Evolutionary conservation across 1,139 yeast genomes (phyloP).

Genomic region (Spencermartinsiella ligniputridi): DNA sequence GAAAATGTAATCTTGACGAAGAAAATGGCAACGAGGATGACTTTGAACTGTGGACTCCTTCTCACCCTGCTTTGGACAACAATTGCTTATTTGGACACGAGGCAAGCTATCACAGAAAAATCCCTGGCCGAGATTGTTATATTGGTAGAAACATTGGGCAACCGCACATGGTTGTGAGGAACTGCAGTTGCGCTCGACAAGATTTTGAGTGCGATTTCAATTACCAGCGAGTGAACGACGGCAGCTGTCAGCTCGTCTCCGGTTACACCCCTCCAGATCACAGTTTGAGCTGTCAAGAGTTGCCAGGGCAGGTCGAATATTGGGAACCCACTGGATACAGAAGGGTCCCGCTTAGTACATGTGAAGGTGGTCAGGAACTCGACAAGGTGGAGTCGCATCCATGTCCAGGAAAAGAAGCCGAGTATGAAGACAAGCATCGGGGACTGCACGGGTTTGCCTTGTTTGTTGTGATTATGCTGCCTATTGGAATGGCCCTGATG

Average conservation of each 20-base stretch:
- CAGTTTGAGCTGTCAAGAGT: conserved; percentile 54
- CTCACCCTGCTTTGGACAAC: conserved; percentile 54
- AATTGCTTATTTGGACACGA: conserved; percentile 89
- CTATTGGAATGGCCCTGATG: conserved; percentile 51
- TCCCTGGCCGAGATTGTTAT: conserved; percentile 63
- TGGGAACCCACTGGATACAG: conserved; percentile 81
- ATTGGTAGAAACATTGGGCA: conserved; percentile 53
- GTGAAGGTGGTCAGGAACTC: conserved; percentile 64
- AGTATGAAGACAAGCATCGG: conserved; percentile 57
- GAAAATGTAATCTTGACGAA: conserved; percentile 69
- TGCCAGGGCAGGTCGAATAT: conserved; percentile 57
- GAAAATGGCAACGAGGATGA: conserved; percentile 56
- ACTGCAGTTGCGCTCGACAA: conserved; percentile 79
- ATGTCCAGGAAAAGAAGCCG: conserved; percentile 83
- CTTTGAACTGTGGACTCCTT: conserved; percentile 79
- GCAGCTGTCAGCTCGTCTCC: conserved; percentile 76
- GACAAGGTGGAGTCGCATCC: conserved; percentile 65
- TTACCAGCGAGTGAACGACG: conserved; percentile 64
- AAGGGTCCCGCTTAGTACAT: conserved; percentile 66
- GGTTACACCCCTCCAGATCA: conserved; percentile 70
- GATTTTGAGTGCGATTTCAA: conserved; percentile 96
- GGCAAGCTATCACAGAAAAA: conserved; percentile 69
- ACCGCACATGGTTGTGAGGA: conserved; percentile 54
- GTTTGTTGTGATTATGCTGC: conserved; percentile 51
- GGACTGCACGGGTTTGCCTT: conserved; percentile 53